phyloP scores from a whole-genome alignment of 768 basidiomycete species.

The Mycena latifolia region DNA sequence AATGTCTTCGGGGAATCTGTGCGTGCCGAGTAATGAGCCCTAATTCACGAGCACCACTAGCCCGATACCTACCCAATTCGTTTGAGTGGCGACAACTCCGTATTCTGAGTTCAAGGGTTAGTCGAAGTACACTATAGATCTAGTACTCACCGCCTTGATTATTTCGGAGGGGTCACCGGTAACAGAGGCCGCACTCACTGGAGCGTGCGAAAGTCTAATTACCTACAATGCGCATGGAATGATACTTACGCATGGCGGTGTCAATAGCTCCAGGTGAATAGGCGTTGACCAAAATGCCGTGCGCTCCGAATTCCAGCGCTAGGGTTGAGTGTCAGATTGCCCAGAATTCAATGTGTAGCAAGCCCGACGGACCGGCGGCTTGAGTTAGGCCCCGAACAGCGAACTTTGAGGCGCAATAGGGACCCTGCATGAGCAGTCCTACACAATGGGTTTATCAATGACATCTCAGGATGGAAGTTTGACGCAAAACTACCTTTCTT shows the following conservation, averaged over 20 bases:
- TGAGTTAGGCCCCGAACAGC: conserved; percentile 58
- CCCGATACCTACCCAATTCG: conserved; percentile 5
- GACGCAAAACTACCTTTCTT: conserved; percentile 48
- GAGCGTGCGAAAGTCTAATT: not conserved
- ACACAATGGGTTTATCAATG: not conserved
- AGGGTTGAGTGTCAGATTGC: not conserved
- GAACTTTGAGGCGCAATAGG: conserved; percentile 57
- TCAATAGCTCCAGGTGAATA: conserved; percentile 41
- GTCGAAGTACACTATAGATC: not conserved
- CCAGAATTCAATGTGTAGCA: not conserved
- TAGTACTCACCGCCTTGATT: conserved; percentile 6
- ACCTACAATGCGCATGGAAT: not conserved
- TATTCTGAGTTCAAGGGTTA: conserved; percentile 1
- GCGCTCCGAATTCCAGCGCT: conserved; percentile 47
- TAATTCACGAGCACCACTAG: not conserved
- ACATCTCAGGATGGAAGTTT: not conserved
- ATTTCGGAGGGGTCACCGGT: conserved; percentile 23
- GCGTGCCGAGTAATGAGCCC: not conserved
- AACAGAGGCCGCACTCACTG: conserved; percentile 11
- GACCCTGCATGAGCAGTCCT: conserved; percentile 30
- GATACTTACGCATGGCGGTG: conserved; percentile 29
- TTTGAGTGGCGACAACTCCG: conserved; percentile 4
- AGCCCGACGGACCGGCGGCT: conserved; percentile 42
- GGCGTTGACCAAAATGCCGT: conserved; percentile 45
- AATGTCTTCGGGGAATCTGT: conserved; percentile 39